Base-by-base conservation (phyloP, 768 basidiomycete genomes). In the Mycena galopus region DNA sequence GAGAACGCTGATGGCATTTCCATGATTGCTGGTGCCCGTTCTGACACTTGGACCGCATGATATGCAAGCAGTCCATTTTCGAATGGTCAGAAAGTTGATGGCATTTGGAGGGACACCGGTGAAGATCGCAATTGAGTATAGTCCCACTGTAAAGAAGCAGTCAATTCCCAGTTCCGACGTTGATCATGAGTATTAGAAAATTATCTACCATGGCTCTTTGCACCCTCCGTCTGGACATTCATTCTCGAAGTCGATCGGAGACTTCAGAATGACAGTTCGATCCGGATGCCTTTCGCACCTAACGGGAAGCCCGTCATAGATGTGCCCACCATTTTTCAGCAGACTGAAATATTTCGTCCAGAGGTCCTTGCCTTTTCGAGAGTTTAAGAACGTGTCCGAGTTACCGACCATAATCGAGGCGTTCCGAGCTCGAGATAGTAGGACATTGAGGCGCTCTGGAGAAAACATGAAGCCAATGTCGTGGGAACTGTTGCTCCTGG, bases 401-500 rank as follows among this genome's bases (percentile, higher is more conserved):
- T 93, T 92, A 0, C 93, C 92, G 16, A 94, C 85, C 78, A 94
- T 84, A 65, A 93, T 89, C 21, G 92, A 81, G 0, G 86, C 90
- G 75, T 93, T 81, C 0, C 92, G 87, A 17, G 92, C 90, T 17
- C 93, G 88, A 4, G 92, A 93, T 19, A 94, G 82, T 0, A 94
- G 82, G 9, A 94, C 92, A 64, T 92, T 94, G 27, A 93, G 81
- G 25, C 92, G 88, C 78, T 93, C 91, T 0, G 90, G 88, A 3
- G 92, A 85, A 37, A 80, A 87, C 92, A 94, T 92, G 81, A 94
- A 93, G 0, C 93, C 92, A 27, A 93, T 93, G 67, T 90, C 87
- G 59, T 85, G 76, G 0, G 79, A 67, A 0, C 81, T 7, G 69
- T 94, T 93, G 72, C 91, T 92, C 58, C 92, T 80, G 0, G 90